Percentiles rank a stretch among this genome's conserved stretches.
phyloP scores from a whole-genome alignment of 257 asterid genomes.

The Solanum ossicruentum region DNA sequence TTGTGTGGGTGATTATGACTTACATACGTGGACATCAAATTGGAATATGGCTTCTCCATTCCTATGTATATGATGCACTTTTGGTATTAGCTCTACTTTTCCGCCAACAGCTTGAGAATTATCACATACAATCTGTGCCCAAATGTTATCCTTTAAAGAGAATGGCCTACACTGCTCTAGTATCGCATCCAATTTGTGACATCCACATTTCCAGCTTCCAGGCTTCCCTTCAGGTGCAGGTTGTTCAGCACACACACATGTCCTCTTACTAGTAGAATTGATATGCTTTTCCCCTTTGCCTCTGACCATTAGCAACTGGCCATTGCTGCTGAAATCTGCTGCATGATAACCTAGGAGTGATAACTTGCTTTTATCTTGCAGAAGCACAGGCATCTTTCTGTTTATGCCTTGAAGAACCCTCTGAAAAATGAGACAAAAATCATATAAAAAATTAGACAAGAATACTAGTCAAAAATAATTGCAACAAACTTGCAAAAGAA shows the following conservation, averaged over 20 bases:
- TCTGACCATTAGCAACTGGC: conserved; percentile 10
- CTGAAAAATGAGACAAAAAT: conserved; percentile 13
- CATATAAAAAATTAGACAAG: not conserved
- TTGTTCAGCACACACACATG: not conserved
- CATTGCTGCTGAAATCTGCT: conserved; percentile 19
- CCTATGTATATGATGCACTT: conserved; percentile 71
- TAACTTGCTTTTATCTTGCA: conserved; percentile 49
- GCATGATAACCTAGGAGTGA: conserved; percentile 55
- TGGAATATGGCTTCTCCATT: conserved; percentile 22
- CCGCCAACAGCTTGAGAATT: conserved; percentile 13
- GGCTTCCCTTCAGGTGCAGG: not conserved
- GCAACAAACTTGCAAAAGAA: not conserved
- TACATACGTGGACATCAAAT: conserved; percentile 97
- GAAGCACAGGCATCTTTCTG: conserved; percentile 44
- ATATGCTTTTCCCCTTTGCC: not conserved
- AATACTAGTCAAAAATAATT: not conserved
- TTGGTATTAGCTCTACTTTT: conserved; percentile 33
- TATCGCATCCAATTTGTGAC: conserved; percentile 29
- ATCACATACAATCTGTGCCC: conserved; percentile 39
- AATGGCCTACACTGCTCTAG: conserved; percentile 17
- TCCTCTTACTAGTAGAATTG: conserved; percentile 8
- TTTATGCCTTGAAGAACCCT: conserved; percentile 42
- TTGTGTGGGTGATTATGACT: conserved; percentile 32
- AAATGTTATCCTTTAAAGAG: conserved; percentile 18
- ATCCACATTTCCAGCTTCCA: conserved; percentile 39